These are phyloP conservation scores for Millerozyma acaciae DNA, from an alignment of 805 yeast genomes.

Conservation along the genomic window DNA sequence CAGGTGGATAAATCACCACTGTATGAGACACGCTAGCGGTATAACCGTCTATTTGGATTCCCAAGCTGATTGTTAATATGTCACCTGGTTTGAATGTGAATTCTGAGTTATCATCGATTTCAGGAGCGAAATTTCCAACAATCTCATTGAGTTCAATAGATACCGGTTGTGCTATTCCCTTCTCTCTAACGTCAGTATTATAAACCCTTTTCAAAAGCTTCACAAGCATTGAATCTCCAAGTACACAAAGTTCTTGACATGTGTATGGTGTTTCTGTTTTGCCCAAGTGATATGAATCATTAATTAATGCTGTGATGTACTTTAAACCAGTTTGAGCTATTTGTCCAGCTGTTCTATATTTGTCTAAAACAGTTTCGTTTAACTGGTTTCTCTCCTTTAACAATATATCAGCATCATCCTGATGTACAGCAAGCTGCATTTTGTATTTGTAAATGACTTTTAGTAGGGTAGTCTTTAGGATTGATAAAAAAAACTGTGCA, in stretches of 20 bases:
- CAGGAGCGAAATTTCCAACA: conserved; percentile 81
- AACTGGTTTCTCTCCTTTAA: conserved; percentile 71
- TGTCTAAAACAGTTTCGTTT: conserved; percentile 59
- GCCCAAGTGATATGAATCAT: conserved; percentile 65
- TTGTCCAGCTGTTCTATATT: conserved; percentile 87
- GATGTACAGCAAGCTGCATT: conserved; percentile 75
- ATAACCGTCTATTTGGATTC: conserved; percentile 94
- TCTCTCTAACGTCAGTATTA: conserved; percentile 66
- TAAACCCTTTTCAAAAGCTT: conserved; percentile 58
- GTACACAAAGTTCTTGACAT: conserved; percentile 69
- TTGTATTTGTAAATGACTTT: too few relatives aligned
- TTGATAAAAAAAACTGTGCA: too few relatives aligned
- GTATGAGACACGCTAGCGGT: conserved; percentile 87
- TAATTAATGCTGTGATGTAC: conserved; percentile 62
- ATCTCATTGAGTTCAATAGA: conserved; percentile 80
- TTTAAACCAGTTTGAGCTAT: conserved; percentile 78
- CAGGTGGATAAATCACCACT: conserved; percentile 73
- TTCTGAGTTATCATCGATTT: conserved; percentile 56
- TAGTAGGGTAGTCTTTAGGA: too few relatives aligned
- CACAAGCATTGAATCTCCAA: conserved; percentile 73
- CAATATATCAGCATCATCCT: conserved; percentile 68
- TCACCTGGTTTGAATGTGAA: conserved; percentile 68
- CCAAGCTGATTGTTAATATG: conserved; percentile 77
- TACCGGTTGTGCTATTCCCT: conserved; percentile 92
- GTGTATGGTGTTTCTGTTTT: conserved; percentile 44